Percentiles rank a stretch among this genome's conserved stretches.
Conservation (phyloP, 805 yeast species). For the Saccharomycopsis fibuligera region DNA sequence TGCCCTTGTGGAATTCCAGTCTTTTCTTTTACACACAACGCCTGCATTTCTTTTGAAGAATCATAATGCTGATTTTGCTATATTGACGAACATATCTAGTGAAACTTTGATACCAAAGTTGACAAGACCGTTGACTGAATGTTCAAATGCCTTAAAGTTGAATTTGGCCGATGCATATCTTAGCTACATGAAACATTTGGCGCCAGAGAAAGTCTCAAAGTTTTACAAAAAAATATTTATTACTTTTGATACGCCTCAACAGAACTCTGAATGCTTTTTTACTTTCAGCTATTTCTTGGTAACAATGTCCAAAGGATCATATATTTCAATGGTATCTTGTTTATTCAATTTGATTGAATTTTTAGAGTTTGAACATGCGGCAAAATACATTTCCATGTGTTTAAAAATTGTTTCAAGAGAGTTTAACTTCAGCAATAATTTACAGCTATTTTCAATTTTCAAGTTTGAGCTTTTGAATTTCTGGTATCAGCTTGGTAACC, state of each 20-base stretch:
- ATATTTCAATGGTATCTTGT: constrained; percentile 30
- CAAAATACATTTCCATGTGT: constrained; percentile 28
- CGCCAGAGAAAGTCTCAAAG: constrained; percentile 12
- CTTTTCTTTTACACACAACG: too few relatives aligned
- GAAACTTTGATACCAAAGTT: too few relatives aligned
- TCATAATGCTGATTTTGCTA: too few relatives aligned
- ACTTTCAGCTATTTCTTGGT: constrained; percentile 35
- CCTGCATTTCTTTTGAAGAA: too few relatives aligned
- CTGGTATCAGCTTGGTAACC: constrained; percentile 9
- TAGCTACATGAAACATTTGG: not conserved
- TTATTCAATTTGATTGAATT: constrained; percentile 39
- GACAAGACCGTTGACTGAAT: too few relatives aligned
- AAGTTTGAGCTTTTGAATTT: constrained; percentile 11
- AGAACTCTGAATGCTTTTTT: constrained; percentile 33
- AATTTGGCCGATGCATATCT: constrained; percentile 7
- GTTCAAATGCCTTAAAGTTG: too few relatives aligned
- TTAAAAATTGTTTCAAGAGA: constrained; percentile 18
- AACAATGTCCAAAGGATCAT: constrained; percentile 28
- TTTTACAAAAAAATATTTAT: constrained; percentile 29
- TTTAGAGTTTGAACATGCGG: constrained; percentile 29
- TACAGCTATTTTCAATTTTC: not conserved
- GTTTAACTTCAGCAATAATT: not conserved
- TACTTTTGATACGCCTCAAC: constrained; percentile 32
- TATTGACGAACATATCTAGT: too few relatives aligned
- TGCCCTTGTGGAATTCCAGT: not conserved